Percentiles rank a stretch among this genome's conserved stretches.
These are phyloP conservation scores for Quercus bicolor DNA, from an alignment of 306 rosid genomes.

Conservation along the genomic window DNA sequence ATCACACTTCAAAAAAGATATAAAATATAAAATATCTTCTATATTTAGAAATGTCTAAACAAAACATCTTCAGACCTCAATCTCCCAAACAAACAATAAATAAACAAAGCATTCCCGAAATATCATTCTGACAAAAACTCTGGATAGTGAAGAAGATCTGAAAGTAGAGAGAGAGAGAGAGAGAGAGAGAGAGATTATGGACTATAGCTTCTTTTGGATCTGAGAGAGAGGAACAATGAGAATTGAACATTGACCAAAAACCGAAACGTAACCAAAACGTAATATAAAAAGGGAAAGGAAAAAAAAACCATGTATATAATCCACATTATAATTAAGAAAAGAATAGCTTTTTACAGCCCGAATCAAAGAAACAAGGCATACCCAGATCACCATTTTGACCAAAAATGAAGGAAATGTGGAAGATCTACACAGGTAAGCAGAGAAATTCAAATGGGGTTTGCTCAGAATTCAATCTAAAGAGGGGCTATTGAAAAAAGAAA, in stretches of 20 bases:
- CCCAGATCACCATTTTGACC: conserved; percentile 36
- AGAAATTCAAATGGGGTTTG: background rate
- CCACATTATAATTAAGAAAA: background rate
- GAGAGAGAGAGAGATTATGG: background rate
- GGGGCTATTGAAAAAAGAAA: background rate
- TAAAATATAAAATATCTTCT: background rate
- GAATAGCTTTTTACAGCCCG: background rate
- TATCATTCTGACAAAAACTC: background rate
- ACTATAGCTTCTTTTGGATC: conserved; percentile 28
- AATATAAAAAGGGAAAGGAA: background rate
- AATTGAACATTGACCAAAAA: background rate
- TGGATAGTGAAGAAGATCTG: conserved; percentile 44
- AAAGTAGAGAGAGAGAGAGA: conserved; percentile 7
- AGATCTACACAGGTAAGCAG: conserved; percentile 42
- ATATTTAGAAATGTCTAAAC: conserved; percentile 9
- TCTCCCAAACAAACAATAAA: background rate
- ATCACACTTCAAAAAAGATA: background rate
- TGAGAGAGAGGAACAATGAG: background rate
- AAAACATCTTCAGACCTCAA: conserved; percentile 3
- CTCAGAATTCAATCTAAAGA: background rate
- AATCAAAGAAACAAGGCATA: conserved; percentile 27
- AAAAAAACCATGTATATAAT: background rate
- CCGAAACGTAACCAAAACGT: conserved; percentile 8
- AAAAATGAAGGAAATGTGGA: conserved; percentile 31
- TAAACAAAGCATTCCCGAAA: background rate